phyloP scores from a whole-genome alignment of 2,329 filamentous ascomycete genomes.

The Chrysosporium keratinophilum region DNA sequence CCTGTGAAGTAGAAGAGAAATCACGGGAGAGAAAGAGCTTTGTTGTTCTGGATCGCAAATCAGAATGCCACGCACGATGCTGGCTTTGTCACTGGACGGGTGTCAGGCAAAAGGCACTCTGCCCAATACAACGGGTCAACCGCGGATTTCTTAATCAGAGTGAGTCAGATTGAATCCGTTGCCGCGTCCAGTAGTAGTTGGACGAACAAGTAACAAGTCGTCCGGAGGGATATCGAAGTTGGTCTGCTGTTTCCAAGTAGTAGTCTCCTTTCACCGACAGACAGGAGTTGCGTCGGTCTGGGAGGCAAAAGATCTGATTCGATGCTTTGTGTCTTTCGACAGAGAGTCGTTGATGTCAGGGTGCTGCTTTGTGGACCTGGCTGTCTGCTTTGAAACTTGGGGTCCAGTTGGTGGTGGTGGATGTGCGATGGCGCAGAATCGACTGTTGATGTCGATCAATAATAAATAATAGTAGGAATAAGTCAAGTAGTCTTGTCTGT shows the following conservation, averaged over 20 bases:
- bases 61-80: conserved; percentile 7
- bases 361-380: not conserved
- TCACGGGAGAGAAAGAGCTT: conserved; percentile 3
- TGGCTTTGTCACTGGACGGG: not conserved
- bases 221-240: not conserved
- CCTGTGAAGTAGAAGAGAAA: conserved; percentile 1
- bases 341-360: conserved; percentile 5
- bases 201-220: not conserved
- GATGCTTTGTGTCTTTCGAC: not conserved
- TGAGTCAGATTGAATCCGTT: not conserved
- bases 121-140: conserved; percentile 6
- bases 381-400: conserved; percentile 4
- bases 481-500: not conserved
- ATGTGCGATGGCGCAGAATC: not conserved
- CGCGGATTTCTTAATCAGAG: not conserved
- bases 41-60: conserved; percentile 2
- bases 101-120: not conserved
- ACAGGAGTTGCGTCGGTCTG: not conserved
- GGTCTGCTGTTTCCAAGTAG: not conserved
- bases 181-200: not conserved
- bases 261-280: conserved; percentile 8
- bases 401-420: not conserved
- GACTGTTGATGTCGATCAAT: not conserved
- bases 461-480: not conserved
- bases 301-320: not conserved